Conservation (phyloP, 768 basidiomycete genomes). For the Rhizopogon roseolus region DNA sequence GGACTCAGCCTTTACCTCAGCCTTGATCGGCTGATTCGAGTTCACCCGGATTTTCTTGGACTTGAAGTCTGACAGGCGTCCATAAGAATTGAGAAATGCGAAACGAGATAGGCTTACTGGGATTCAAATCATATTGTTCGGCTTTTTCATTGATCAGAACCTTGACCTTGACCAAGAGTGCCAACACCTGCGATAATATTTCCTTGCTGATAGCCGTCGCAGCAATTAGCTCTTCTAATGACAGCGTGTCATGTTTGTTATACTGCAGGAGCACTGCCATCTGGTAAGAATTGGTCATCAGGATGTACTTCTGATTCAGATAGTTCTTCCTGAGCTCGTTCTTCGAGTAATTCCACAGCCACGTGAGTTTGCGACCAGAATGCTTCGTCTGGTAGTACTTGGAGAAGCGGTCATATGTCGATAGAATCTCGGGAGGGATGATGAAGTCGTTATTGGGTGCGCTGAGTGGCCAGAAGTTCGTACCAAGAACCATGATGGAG, state of each 20-base stretch:
- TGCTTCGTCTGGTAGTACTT: slow-evolving; percentile 93
- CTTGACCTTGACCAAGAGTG: slow-evolving; percentile 77
- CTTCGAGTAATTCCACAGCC: slow-evolving; percentile 98
- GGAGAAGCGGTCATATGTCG: slow-evolving; percentile 87
- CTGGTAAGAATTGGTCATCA: slow-evolving; percentile 93
- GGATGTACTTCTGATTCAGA: slow-evolving; percentile 89
- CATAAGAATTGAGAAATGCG: neutral
- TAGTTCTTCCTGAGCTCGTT: slow-evolving; percentile 95
- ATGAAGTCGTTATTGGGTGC: slow-evolving; percentile 81
- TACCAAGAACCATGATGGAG: slow-evolving; percentile 89
- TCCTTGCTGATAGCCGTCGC: slow-evolving; percentile 83
- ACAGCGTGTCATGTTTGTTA: slow-evolving; percentile 85
- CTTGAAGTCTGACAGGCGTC: slow-evolving; percentile 60
- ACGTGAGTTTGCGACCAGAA: slow-evolving; percentile 90
- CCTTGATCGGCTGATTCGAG: slow-evolving; percentile 87
- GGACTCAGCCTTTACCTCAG: slow-evolving; percentile 88
- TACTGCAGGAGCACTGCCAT: slow-evolving; percentile 91
- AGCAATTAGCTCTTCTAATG: slow-evolving; percentile 69
- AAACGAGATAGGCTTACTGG: slow-evolving; percentile 37
- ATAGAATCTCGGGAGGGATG: slow-evolving; percentile 81
- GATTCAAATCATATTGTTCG: slow-evolving; percentile 91
- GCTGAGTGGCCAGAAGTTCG: slow-evolving; percentile 94
- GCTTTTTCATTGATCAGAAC: slow-evolving; percentile 83
- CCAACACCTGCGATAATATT: slow-evolving; percentile 59
- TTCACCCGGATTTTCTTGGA: slow-evolving; percentile 93